Evolutionary conservation across 352 stramenopile genomes (phyloP).

Genomic region (Pythium pyrilobum): DNA sequence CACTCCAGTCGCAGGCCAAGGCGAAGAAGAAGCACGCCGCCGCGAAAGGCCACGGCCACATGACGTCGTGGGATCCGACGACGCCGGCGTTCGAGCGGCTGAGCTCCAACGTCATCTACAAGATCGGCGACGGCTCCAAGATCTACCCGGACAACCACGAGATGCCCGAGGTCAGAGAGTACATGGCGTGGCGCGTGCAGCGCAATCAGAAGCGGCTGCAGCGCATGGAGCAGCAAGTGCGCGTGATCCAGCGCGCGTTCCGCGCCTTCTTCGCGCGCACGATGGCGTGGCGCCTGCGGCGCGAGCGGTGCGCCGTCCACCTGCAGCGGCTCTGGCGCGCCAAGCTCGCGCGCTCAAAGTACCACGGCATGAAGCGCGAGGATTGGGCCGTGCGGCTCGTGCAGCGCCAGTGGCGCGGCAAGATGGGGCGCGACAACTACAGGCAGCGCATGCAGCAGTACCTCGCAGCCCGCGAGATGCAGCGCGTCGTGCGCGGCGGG

Average conservation of each 20-base stretch:
- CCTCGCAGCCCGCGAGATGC: conserved; percentile 76
- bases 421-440: conserved; percentile 79
- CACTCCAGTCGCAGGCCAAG: neutral
- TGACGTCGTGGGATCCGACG: conserved; percentile 58
- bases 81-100: conserved; percentile 86
- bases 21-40: neutral
- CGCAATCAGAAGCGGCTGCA: conserved; percentile 91
- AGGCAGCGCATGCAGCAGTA: conserved; percentile 70
- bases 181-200: conserved; percentile 95
- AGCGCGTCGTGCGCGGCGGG: conserved; percentile 83
- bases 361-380: conserved; percentile 73
- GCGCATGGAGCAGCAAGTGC: conserved; percentile 77
- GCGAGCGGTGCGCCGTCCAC: conserved; percentile 65
- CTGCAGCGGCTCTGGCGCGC: conserved; percentile 90
- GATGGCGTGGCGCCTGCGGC: conserved; percentile 66
- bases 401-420: conserved; percentile 90
- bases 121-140: conserved; percentile 71
- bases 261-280: conserved; percentile 86
- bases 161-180: conserved; percentile 90
- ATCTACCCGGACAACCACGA: conserved; percentile 65
- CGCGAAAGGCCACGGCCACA: neutral
- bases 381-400: conserved; percentile 90
- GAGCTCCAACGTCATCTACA: conserved; percentile 82
- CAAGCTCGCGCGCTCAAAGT: conserved; percentile 66
- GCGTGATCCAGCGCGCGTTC: conserved; percentile 88